Evolutionary conservation across 2,329 filamentous ascomycete species (phyloP), one percentile per base, ranked within the genome.

Genomic region (Meredithiella fracta): DNA sequence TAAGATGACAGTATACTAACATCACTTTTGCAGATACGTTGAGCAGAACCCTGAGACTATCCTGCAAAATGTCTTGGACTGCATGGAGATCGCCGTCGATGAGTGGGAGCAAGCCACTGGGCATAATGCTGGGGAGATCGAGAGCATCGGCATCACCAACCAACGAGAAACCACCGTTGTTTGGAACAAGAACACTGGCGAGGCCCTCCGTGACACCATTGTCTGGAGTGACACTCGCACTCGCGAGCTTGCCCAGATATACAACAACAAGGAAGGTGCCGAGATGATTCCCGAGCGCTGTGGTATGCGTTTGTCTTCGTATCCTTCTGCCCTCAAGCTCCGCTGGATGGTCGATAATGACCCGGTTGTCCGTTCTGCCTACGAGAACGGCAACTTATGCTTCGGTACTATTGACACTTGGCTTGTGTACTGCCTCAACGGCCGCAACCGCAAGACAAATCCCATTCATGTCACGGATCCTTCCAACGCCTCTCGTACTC

Each of bases 191-290:
- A 75, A 77, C 61, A 92, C 86, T 0, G 89, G 89, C 60, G 77
- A 92, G 66, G 80, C 87, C 3, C 72, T 95, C 15, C 77, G 86
- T 70, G 89, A 91, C 64, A 88, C 88, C 58, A 84, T 95, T 59
- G 89, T 88, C 47, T 95, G 89, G 88, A 85, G 88, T 29, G 89
- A 95, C 65, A 94, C 88, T 29, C 77, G 89, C 54, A 91, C 86
- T 54, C 75, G 77, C 51, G 61, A 66, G 7, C 71, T 94, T 40
- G 87, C 92, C 26, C 81, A 85, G 58, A 84, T 91, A 63, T 72
- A 94, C 49, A 89, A 88, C 68, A 67, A 70, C 15, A 76, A 76
- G 55, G 72, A 79, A 6, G 82, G 79, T 50, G 82, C 85, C 31
- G 83, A 89, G 55, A 74, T 80, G 42, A 72, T 94, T 42, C 76